Evolutionary conservation across 495 filamentous ascomycete species (phyloP).

Genomic region (Xylaria palmicola): DNA sequence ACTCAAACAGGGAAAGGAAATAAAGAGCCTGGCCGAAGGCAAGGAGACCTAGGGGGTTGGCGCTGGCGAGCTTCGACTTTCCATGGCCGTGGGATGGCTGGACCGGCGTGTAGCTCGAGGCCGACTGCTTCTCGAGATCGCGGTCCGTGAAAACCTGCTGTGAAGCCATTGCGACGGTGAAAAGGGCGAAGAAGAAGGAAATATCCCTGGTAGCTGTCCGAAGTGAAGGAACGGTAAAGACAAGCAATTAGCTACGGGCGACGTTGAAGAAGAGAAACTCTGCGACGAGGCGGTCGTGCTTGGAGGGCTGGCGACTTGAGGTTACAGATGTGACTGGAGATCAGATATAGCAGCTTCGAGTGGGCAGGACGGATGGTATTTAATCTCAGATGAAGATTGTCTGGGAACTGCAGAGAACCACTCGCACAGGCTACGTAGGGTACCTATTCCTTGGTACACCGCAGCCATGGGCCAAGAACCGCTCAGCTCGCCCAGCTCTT

Average conservation of each 20-base stretch:
- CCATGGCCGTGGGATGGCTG: background rate
- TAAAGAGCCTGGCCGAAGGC: slow-evolving; percentile 35
- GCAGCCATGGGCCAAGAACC: slow-evolving; percentile 14
- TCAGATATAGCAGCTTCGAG: background rate
- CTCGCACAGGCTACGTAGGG: background rate
- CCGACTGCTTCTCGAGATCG: slow-evolving; percentile 17
- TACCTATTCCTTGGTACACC: slow-evolving; percentile 3
- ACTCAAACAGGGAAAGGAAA: slow-evolving; percentile 35
- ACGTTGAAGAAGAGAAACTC: slow-evolving; percentile 12
- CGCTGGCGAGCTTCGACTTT: slow-evolving; percentile 19
- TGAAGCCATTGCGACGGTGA: slow-evolving; percentile 7
- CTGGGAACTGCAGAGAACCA: background rate
- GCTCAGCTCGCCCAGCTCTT: slow-evolving; percentile 10
- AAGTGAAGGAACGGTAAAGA: background rate
- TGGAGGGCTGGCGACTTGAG: background rate
- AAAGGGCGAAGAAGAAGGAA: background rate
- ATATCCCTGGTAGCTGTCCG: slow-evolving; percentile 12
- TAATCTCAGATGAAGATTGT: slow-evolving; percentile 11
- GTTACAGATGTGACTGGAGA: slow-evolving; percentile 2
- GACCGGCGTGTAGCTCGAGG: slow-evolving; percentile 11
- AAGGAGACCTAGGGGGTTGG: slow-evolving; percentile 33
- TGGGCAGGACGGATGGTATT: slow-evolving; percentile 13
- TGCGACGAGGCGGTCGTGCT: slow-evolving; percentile 12
- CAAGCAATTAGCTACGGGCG: slow-evolving; percentile 10
- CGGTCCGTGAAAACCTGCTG: slow-evolving; percentile 15